Percentiles rank a stretch among this genome's conserved stretches.
phyloP scores from a whole-genome alignment of 306 rosid genomes.

The Medicago lupulina region DNA sequence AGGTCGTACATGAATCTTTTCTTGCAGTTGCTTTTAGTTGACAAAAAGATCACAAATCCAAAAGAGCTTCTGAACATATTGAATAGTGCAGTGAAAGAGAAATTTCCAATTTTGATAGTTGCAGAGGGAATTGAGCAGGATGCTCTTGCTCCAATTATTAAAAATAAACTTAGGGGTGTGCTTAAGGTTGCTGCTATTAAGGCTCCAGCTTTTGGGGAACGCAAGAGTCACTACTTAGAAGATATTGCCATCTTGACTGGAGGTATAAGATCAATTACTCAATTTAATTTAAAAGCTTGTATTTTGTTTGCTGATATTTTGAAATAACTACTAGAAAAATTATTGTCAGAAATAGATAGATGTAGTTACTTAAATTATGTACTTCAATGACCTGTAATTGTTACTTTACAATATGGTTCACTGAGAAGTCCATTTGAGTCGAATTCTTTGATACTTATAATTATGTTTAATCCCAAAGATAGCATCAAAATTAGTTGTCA shows the following conservation, averaged over 20 bases:
- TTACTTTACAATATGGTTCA: no score
- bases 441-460: no score
- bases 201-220: slow-evolving; percentile 96
- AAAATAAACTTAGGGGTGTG: slow-evolving; percentile 83
- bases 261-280: slow-evolving; percentile 62
- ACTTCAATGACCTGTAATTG: not conserved
- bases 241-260: slow-evolving; percentile 96
- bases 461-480: no score
- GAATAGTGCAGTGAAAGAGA: slow-evolving; percentile 81
- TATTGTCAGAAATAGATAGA: not conserved
- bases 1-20: slow-evolving; percentile 43
- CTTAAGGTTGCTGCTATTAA: slow-evolving; percentile 86
- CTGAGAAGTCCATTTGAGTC: no score
- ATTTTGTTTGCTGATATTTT: not conserved
- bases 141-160: slow-evolving; percentile 88
- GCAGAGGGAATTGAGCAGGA: slow-evolving; percentile 86
- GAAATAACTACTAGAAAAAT: no score
- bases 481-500: no score
- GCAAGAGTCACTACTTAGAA: slow-evolving; percentile 83
- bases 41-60: slow-evolving; percentile 73
- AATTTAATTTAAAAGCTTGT: slow-evolving; percentile 31
- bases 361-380: slow-evolving; percentile 2
- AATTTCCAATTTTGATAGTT: slow-evolving; percentile 78
- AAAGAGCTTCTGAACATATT: slow-evolving; percentile 79
- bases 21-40: slow-evolving; percentile 87